Conservation (phyloP, 1,284 basidiomycete genomes). For the Mycena citricolor region DNA sequence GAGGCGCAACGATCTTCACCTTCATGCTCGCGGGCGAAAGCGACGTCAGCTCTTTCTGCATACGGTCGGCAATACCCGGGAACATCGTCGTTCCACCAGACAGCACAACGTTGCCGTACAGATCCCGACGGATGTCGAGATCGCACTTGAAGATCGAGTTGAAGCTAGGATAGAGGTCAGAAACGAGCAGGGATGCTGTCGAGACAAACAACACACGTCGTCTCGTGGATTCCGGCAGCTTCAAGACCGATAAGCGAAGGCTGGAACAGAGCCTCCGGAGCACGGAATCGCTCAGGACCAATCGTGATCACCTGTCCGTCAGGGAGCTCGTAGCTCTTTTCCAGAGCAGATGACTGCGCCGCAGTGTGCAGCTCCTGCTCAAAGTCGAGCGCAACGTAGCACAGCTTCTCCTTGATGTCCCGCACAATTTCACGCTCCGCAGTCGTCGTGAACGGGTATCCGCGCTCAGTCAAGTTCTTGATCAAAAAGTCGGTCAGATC, state of each 20-base stretch:
- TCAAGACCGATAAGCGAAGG: constrained; percentile 77
- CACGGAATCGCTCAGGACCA: constrained; percentile 89
- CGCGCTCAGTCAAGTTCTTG: constrained; percentile 92
- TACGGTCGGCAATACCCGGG: constrained; percentile 94
- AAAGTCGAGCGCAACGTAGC: constrained; percentile 96
- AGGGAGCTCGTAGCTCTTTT: constrained; percentile 95
- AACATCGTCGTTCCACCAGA: constrained; percentile 98
- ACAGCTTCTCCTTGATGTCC: constrained; percentile 98
- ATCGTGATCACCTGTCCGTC: constrained; percentile 97
- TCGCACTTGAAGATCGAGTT: constrained; percentile 86
- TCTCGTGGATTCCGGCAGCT: constrained; percentile 78
- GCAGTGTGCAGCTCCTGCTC: constrained; percentile 95
- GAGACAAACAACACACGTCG: constrained; percentile 46
- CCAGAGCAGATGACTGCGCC: constrained; percentile 86
- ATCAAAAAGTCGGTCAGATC: constrained; percentile 91
- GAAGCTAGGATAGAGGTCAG: constrained; percentile 55
- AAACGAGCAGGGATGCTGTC: constrained; percentile 24
- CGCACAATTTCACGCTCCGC: constrained; percentile 95
- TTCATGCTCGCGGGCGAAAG: constrained; percentile 86
- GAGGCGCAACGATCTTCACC: constrained; percentile 92
- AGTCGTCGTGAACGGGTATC: constrained; percentile 93
- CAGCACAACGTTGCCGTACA: constrained; percentile 92
- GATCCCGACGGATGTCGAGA: constrained; percentile 81
- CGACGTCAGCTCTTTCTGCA: constrained; percentile 95
- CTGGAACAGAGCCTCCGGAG: constrained; percentile 82